A percentile compares a stretch with the other conserved stretches of the same genome.
phyloP scores from a whole-genome alignment of 768 basidiomycete genomes.

The Boletus sp. region DNA sequence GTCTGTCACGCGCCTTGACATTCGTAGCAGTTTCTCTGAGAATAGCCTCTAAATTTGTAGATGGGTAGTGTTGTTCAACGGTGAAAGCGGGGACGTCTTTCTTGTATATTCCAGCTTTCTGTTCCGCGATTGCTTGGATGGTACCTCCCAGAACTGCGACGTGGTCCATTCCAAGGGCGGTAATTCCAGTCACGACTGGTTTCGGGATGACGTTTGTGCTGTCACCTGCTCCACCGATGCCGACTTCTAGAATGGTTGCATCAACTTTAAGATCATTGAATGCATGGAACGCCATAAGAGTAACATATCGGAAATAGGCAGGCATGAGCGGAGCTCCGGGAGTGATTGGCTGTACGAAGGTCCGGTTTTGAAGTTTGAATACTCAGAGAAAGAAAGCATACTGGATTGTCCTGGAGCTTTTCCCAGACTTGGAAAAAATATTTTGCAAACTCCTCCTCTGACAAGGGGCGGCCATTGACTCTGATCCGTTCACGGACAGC shows the following conservation, averaged over 20 bases:
- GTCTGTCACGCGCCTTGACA: constrained; percentile 48
- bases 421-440: constrained; percentile 99
- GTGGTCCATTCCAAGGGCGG: constrained; percentile 92
- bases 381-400: constrained; percentile 31
- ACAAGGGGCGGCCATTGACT: constrained; percentile 85
- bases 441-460: constrained; percentile 82
- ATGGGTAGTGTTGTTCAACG: constrained; percentile 76
- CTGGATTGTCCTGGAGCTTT: constrained; percentile 64
- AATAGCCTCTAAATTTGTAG: constrained; percentile 62
- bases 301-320: constrained; percentile 91
- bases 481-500: constrained; percentile 95
- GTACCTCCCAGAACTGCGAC: constrained; percentile 85
- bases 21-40: constrained; percentile 67
- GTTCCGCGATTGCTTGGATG: constrained; percentile 84
- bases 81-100: constrained; percentile 85
- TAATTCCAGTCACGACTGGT: constrained; percentile 88
- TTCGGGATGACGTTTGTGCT: constrained; percentile 94
- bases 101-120: constrained; percentile 98
- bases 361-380: neutral
- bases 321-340: constrained; percentile 70
- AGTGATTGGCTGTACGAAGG: constrained; percentile 41
- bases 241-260: constrained; percentile 93
- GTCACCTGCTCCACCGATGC: constrained; percentile 91
- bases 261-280: constrained; percentile 82
- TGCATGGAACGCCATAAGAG: constrained; percentile 87